Evolutionary conservation across 202 grass and related monocot species (phyloP).

Genomic region (Miscanthus sacchariflorus): DNA sequence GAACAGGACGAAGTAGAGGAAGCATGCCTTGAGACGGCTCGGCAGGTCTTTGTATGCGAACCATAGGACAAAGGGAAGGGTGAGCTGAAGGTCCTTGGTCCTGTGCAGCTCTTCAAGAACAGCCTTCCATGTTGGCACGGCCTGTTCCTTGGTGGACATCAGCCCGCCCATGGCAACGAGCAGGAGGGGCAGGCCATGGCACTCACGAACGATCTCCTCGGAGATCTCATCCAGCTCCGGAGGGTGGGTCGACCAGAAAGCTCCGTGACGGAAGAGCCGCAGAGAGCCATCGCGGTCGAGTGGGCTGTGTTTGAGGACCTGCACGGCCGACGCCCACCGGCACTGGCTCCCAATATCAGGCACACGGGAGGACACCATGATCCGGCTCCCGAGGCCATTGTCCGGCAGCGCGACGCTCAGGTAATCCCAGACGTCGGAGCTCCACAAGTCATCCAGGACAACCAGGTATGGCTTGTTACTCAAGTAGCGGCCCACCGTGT

Average conservation of each 20-base stretch:
- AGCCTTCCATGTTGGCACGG: conserved; percentile 2
- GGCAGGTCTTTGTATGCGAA: conserved; percentile 39
- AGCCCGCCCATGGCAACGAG: conserved; percentile 51
- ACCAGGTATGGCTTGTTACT: conserved; percentile 47
- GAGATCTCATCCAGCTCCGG: conserved; percentile 22
- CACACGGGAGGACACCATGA: conserved; percentile 46
- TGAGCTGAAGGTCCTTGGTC: conserved; percentile 20
- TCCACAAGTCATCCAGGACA: conserved; percentile 58
- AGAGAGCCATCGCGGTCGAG: conserved; percentile 1
- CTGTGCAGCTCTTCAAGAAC: conserved; percentile 29
- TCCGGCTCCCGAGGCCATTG: conserved; percentile 35
- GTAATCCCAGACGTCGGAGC: conserved; percentile 45
- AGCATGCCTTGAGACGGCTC: conserved; percentile 36
- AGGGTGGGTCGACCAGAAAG: conserved; percentile 35
- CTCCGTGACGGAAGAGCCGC: conserved; percentile 46
- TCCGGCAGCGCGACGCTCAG: conserved; percentile 49
- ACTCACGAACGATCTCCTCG: conserved; percentile 39
- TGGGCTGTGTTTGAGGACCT: conserved; percentile 27
- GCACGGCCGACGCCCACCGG: background rate
- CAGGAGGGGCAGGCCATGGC: conserved; percentile 51
- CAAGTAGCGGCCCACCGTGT: conserved; percentile 39
- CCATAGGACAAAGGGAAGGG: conserved; percentile 30
- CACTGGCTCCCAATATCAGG: conserved; percentile 33
- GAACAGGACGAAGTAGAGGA: conserved; percentile 47
- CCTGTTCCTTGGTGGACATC: conserved; percentile 47